Percentiles rank a stretch among this genome's conserved stretches.
These are phyloP conservation scores for Amanita fuliginea DNA, from an alignment of 768 basidiomycete species.

Conservation along the genomic window DNA sequence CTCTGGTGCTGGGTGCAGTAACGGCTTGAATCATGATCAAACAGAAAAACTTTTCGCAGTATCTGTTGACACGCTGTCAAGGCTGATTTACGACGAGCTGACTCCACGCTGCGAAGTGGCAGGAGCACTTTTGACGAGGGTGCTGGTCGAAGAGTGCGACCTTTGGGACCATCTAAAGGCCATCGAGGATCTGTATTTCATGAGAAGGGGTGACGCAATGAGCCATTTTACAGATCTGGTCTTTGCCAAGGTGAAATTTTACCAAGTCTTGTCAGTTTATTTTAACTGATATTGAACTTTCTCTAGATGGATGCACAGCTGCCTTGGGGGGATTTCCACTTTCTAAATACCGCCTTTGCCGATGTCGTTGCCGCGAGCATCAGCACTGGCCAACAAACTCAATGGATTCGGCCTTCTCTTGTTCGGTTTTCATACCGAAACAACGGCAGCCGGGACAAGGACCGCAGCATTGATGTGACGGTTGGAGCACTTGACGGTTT, in stretches of 20 bases:
- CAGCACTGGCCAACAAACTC: constrained; percentile 21
- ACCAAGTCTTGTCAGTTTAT: background rate
- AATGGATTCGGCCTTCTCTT: constrained; percentile 57
- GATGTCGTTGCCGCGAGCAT: constrained; percentile 47
- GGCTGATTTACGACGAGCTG: constrained; percentile 52
- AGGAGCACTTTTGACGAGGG: constrained; percentile 39
- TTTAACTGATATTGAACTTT: background rate
- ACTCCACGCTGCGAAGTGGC: constrained; percentile 43
- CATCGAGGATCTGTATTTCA: constrained; percentile 63
- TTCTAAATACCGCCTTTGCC: constrained; percentile 66
- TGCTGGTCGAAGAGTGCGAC: constrained; percentile 57
- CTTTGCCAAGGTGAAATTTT: constrained; percentile 49
- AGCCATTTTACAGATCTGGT: constrained; percentile 63
- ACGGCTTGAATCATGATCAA: background rate
- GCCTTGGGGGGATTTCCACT: constrained; percentile 75
- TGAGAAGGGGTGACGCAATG: constrained; percentile 70
- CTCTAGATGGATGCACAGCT: constrained; percentile 64
- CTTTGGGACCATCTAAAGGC: constrained; percentile 50
- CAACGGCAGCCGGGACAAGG: constrained; percentile 32
- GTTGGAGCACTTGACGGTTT: constrained; percentile 59
- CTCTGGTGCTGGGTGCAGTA: background rate
- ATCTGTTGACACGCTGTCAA: constrained; percentile 52
- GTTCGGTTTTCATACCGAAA: constrained; percentile 58
- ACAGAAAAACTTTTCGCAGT: constrained; percentile 27
- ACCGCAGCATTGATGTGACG: constrained; percentile 34